Percentiles rank a stretch among this genome's conserved stretches.
Evolutionary conservation across 2,329 filamentous ascomycete species (phyloP).

Genomic region (Cytospora leucostoma): DNA sequence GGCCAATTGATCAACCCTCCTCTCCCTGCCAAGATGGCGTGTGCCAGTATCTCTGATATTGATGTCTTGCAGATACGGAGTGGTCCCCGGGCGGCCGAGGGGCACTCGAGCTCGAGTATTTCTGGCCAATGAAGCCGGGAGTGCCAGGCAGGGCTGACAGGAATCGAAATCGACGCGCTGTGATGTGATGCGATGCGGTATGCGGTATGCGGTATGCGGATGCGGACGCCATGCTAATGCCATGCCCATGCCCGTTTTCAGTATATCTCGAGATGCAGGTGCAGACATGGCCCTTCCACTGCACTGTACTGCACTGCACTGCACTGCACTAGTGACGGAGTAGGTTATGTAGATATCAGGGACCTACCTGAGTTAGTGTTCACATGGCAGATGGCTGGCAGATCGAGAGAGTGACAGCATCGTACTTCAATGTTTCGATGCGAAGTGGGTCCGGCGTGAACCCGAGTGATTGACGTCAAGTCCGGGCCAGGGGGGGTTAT

Average conservation of each 20-base stretch:
- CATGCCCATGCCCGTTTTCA: too few species aligned
- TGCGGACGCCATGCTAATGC: not conserved
- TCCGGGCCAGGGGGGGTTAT: not conserved
- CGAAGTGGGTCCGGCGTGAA: not conserved
- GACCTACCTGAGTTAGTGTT: too few species aligned
- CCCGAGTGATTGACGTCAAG: not conserved
- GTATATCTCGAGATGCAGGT: too few species aligned
- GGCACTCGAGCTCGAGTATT: slow-evolving; percentile 7
- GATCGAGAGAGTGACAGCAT: too few species aligned
- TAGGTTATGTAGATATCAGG: too few species aligned
- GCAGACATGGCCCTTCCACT: too few species aligned
- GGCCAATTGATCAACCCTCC: slow-evolving; percentile 4
- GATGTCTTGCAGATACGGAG: slow-evolving; percentile 22
- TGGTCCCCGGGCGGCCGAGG: slow-evolving; percentile 8
- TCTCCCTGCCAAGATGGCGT: slow-evolving; percentile 8
- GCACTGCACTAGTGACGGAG: too few species aligned
- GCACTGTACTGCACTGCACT: too few species aligned
- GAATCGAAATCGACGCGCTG: slow-evolving; percentile 1
- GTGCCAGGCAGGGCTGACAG: slow-evolving; percentile 22
- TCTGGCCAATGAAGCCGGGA: slow-evolving; percentile 4
- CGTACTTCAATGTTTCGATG: too few species aligned
- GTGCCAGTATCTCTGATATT: slow-evolving; percentile 7
- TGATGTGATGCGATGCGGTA: not conserved
- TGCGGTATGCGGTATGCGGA: not conserved
- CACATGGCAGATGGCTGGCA: too few species aligned